A percentile compares a stretch with the other conserved stretches of the same genome.
Evolutionary conservation across 164 flowering plant genomes (phyloP).

Genomic region (Vitis vinifera): DNA sequence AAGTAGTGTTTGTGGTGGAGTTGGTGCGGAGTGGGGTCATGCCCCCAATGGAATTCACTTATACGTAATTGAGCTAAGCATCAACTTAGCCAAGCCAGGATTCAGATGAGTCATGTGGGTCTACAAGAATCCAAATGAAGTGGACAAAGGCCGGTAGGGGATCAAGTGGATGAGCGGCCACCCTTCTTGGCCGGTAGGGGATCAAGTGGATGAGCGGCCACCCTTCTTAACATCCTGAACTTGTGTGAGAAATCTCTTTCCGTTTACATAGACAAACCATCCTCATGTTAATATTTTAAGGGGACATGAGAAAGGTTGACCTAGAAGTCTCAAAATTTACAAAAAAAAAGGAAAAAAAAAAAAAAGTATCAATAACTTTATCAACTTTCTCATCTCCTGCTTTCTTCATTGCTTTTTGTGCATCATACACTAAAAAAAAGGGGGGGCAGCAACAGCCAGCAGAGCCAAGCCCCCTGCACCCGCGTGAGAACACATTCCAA

Average conservation of each 20-base stretch:
- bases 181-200: no score
- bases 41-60: no score
- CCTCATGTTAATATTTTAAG: conserved; percentile 1
- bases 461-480: neutral
- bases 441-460: no score
- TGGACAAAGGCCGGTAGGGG: no score
- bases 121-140: no score
- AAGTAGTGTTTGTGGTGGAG: no score
- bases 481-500: conserved; percentile 6
- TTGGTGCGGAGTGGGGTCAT: no score
- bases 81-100: no score
- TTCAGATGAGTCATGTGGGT: no score
- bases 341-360: neutral
- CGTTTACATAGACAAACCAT: neutral
- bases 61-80: no score
- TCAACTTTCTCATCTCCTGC: conserved; percentile 4
- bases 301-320: conserved; percentile 9
- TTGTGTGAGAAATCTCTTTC: neutral
- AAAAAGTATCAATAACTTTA: neutral
- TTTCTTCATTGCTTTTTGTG: conserved; percentile 17
- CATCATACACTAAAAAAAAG: conserved; percentile 1
- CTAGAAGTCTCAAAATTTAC: conserved; percentile 1
- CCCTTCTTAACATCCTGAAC: neutral
- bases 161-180: no score
- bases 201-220: no score